Evolutionary conservation across 371 early-diverging fungal genomes (phyloP).

Genomic region (Mortierella sp.): DNA sequence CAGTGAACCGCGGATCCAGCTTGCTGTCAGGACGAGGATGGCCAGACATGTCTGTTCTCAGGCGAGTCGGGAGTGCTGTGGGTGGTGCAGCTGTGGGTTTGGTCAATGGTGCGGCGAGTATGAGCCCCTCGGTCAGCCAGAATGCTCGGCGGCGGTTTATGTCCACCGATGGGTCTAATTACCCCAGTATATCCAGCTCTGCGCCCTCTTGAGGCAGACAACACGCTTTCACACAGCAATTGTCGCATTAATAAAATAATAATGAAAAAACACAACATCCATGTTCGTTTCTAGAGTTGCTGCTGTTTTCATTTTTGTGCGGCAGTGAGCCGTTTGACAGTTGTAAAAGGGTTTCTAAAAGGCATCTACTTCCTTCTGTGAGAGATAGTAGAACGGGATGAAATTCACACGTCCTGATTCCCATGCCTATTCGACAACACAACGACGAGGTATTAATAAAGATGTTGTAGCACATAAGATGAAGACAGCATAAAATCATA

Average conservation of each 20-base stretch:
- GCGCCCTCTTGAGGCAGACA: constrained; percentile 9
- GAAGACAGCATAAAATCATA: neutral
- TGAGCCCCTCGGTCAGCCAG: constrained; percentile 15
- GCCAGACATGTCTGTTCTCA: constrained; percentile 44
- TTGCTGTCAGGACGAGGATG: constrained; percentile 44
- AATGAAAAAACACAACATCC: neutral
- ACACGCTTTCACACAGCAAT: neutral
- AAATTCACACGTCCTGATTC: constrained; percentile 47
- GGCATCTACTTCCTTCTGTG: constrained; percentile 19
- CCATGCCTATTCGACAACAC: constrained; percentile 38
- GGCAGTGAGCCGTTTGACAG: neutral
- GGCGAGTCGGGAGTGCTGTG: constrained; percentile 45
- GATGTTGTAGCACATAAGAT: neutral
- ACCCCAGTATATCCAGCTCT: constrained; percentile 35
- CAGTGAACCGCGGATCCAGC: constrained; percentile 29
- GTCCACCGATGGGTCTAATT: constrained; percentile 6
- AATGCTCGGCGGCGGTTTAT: constrained; percentile 9
- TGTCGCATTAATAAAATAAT: neutral
- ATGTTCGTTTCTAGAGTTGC: neutral
- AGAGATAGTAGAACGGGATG: constrained; percentile 36
- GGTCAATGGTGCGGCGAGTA: constrained; percentile 28
- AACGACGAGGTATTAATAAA: neutral
- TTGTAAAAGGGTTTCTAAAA: neutral
- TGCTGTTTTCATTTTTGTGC: neutral
- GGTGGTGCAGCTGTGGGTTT: constrained; percentile 46